Evolutionary conservation across 148 eudicot genomes (phyloP), one percentile per base, ranked within the genome.

Genomic region (Rhododendron kiyosumense): DNA sequence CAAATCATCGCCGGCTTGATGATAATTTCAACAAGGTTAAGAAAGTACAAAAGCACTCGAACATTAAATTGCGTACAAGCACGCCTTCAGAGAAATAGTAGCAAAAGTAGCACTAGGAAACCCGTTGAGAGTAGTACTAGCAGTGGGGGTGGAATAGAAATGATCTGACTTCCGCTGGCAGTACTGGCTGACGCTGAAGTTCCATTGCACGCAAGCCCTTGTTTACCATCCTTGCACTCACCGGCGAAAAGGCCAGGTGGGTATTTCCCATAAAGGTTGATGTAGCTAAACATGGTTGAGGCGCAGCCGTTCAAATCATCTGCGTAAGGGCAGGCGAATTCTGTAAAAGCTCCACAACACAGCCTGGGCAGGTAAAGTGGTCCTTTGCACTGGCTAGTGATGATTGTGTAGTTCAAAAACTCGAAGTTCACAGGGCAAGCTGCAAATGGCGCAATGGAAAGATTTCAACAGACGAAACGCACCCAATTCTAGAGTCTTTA

Each of bases 391-490:
- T 85, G 75, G 89, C 90, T 91, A 13, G 91, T 91, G 52, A 91
- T 83, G 86, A 86, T 86, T 0, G 92, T 87, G 88, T 90, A 91
- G 90, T 91, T 87, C 90, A 73, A 32, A 65, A 85, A 89, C 90
- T 91, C 91, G 22, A 91, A 91, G 88, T 81, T 89, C 22, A 90
- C 88, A 3, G 93, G 91, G 86, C 93, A 91, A 79, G 87, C 93
- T 91, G 90, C 82, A 88, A 85, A 22, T 85, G 26, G 24, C 76
- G 74, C 14, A 49, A 82, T 14, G 52, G 22, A 61, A 54, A 82
- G 75, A 61, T 13, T 69, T 69, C 18, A 69, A 38, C 45, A 77
- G 45, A 34, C 17, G 45, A 75, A 36, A 75, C 3, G 48, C 38
- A 78, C 81, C 81, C 7, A 5, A 52, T 48, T 28, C 59, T 49